Evolutionary conservation across 352 stramenopile species (phyloP).

Genomic region (Pythium pectinolyticum): DNA sequence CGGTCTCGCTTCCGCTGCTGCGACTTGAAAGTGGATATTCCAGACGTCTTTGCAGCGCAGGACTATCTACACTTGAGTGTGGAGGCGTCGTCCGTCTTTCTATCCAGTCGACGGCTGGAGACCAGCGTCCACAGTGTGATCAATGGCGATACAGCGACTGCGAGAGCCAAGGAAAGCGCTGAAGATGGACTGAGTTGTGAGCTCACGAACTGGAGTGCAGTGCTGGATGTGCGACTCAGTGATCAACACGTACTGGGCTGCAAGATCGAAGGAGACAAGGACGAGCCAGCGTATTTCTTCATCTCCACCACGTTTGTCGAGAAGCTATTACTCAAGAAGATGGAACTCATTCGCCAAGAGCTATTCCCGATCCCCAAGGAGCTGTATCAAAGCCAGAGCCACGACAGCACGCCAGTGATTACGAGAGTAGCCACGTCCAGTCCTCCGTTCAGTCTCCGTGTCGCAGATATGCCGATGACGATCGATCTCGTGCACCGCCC

Average conservation of each 20-base stretch:
- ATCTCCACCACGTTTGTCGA: conserved; percentile 51
- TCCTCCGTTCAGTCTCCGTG: conserved; percentile 2
- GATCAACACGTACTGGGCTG: conserved; percentile 38
- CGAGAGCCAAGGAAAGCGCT: neutral
- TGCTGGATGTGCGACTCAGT: conserved; percentile 34
- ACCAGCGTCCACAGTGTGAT: neutral
- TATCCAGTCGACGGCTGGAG: conserved; percentile 16
- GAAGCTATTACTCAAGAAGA: conserved; percentile 33
- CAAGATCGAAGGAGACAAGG: conserved; percentile 31
- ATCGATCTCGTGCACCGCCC: conserved; percentile 1
- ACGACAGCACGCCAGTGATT: neutral
- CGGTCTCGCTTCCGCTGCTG: conserved; percentile 38
- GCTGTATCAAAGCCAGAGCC: neutral
- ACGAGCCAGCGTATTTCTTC: conserved; percentile 36
- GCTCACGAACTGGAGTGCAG: conserved; percentile 18
- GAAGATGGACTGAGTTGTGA: conserved; percentile 18
- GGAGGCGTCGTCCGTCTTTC: conserved; percentile 17
- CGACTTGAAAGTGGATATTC: conserved; percentile 54
- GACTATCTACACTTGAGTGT: conserved; percentile 52
- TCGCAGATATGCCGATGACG: neutral
- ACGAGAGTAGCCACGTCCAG: neutral
- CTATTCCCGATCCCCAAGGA: conserved; percentile 23
- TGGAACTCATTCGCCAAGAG: conserved; percentile 39
- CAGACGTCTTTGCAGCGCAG: conserved; percentile 52
- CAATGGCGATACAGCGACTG: neutral